Conservation (phyloP, 2,329 filamentous ascomycete species). For the Byssochlamys sp. region DNA sequence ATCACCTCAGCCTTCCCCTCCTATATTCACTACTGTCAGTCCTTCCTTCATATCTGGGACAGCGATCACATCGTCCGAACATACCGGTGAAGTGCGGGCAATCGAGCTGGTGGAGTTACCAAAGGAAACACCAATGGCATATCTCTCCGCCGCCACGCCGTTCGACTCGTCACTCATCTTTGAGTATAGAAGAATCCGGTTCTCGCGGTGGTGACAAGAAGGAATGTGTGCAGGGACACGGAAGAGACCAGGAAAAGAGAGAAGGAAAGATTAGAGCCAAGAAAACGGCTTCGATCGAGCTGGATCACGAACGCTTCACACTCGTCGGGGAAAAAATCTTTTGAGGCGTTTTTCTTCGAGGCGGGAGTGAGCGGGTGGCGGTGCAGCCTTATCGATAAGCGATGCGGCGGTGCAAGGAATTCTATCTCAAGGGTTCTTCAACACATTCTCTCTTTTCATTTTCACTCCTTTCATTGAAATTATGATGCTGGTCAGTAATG, state of each 20-base stretch:
- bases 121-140: slow-evolving; percentile 90
- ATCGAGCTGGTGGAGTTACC: slow-evolving; percentile 98
- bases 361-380: background rate
- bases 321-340: slow-evolving; percentile 21
- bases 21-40: slow-evolving; percentile 24
- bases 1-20: slow-evolving; percentile 96
- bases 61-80: slow-evolving; percentile 11
- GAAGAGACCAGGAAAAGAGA: slow-evolving; percentile 9
- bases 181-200: background rate
- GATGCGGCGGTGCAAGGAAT: background rate
- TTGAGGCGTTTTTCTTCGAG: slow-evolving; percentile 20
- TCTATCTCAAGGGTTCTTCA: too few species aligned
- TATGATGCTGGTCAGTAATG: too few species aligned
- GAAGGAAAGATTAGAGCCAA: slow-evolving; percentile 12
- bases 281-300: slow-evolving; percentile 3
- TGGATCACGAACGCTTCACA: background rate
- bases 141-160: slow-evolving; percentile 42
- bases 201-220: slow-evolving; percentile 6
- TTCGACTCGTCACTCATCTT: slow-evolving; percentile 46
- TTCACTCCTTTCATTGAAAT: too few species aligned
- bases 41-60: slow-evolving; percentile 1
- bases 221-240: slow-evolving; percentile 3
- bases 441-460: too few species aligned
- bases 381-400: slow-evolving; percentile 1
- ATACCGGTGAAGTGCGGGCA: slow-evolving; percentile 64